Evolutionary conservation across 2,329 filamentous ascomycete genomes (phyloP).

Genomic region (Trichoderma sp.): DNA sequence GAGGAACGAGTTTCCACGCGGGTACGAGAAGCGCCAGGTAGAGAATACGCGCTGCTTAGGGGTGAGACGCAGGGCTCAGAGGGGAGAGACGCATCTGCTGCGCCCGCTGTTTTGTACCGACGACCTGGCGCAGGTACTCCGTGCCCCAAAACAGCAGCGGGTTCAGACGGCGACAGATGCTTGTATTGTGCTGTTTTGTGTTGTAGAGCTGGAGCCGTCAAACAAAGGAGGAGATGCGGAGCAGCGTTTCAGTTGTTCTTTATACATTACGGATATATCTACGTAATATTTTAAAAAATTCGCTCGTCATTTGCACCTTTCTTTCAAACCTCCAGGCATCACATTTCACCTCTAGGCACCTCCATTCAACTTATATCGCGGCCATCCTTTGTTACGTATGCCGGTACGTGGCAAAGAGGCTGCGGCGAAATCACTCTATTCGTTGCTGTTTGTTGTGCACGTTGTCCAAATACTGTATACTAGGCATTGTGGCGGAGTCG

Average conservation of each 20-base stretch:
- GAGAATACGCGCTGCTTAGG: neutral
- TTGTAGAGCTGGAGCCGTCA: neutral
- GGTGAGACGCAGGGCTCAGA: slow-evolving; percentile 11
- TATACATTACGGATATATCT: neutral
- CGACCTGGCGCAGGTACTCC: slow-evolving; percentile 2
- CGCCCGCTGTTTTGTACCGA: neutral
- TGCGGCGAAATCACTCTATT: slow-evolving; percentile 20
- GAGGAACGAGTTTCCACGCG: neutral
- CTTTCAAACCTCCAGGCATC: neutral
- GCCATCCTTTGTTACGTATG: slow-evolving; percentile 28
- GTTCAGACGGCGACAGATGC: neutral
- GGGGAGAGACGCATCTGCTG: neutral
- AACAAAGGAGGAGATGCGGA: too few species aligned
- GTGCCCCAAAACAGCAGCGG: neutral
- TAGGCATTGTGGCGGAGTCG: slow-evolving; percentile 24
- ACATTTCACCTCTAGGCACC: slow-evolving; percentile 1
- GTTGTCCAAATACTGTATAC: slow-evolving; percentile 26
- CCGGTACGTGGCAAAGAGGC: slow-evolving; percentile 28
- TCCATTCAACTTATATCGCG: neutral
- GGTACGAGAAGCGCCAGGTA: slow-evolving; percentile 10
- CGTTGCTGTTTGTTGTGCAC: neutral
- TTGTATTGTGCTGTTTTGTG: neutral
- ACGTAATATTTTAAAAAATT: neutral
- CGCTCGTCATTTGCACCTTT: neutral
- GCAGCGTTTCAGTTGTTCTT: neutral